A percentile compares a stretch with the other conserved stretches of the same genome.
phyloP scores from a whole-genome alignment of 1,139 yeast genomes.

The Arxiozyma bovina region DNA sequence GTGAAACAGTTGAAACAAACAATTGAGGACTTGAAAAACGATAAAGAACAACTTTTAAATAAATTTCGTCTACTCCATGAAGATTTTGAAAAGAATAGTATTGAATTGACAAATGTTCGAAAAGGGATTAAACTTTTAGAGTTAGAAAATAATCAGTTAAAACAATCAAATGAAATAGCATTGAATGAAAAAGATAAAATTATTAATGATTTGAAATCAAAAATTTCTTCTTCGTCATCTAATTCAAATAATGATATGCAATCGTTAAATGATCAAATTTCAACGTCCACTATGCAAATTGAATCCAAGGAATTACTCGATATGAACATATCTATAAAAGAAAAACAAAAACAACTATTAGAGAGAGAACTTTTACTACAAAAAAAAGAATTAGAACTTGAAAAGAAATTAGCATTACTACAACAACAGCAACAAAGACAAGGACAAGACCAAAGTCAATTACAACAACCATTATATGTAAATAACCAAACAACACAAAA shows the following conservation, averaged over 20 bases:
- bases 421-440: constrained; percentile 12
- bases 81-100: background rate
- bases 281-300: background rate
- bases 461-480: constrained; percentile 7
- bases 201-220: background rate
- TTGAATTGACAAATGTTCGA: background rate
- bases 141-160: constrained; percentile 1
- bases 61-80: background rate
- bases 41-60: background rate
- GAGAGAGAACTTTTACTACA: constrained; percentile 33
- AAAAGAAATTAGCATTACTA: constrained; percentile 9
- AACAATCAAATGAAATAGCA: background rate
- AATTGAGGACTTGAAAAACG: background rate
- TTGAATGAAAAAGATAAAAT: constrained; percentile 1
- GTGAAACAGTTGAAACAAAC: background rate
- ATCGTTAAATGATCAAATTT: background rate
- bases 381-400: background rate
- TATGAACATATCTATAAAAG: constrained; percentile 9
- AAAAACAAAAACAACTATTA: constrained; percentile 34
- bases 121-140: background rate
- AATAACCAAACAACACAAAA: background rate
- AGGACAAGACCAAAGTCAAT: constrained; percentile 6
- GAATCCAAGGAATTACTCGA: background rate
- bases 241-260: background rate
- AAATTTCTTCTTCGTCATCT: background rate